Conservation (phyloP, 805 yeast genomes). For the Lipomyces yamanashiensis region DNA sequence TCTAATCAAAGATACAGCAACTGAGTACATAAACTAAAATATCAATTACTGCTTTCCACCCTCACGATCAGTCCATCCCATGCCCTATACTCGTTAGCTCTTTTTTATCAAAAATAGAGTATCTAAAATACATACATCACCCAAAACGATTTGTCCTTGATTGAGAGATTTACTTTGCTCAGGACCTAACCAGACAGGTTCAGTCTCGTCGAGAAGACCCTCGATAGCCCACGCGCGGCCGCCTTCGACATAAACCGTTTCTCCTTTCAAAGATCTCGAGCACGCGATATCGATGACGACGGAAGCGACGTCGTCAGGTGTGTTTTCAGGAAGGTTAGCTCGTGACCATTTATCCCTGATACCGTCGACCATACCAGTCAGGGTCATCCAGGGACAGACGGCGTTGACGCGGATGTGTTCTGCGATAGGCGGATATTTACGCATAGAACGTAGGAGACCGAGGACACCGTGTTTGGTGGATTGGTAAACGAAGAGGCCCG, state of each 20-base stretch:
- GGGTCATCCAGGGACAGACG: conserved; percentile 30
- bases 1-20: too few relatives aligned
- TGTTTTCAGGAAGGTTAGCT: conserved; percentile 20
- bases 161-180: conserved; percentile 12
- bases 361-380: conserved; percentile 30
- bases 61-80: conserved; percentile 22
- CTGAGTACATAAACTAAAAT: too few relatives aligned
- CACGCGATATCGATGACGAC: conserved; percentile 18
- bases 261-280: conserved; percentile 18
- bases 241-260: conserved; percentile 21
- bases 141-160: conserved; percentile 19
- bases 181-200: conserved; percentile 24
- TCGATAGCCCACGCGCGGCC: conserved; percentile 26
- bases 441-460: conserved; percentile 24
- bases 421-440: conserved; percentile 24
- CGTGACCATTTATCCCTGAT: conserved; percentile 18
- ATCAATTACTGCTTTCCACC: conserved; percentile 17
- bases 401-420: conserved; percentile 23
- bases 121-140: conserved; percentile 13
- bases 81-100: conserved; percentile 8
- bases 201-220: conserved; percentile 14
- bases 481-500: conserved; percentile 26
- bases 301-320: conserved; percentile 24
- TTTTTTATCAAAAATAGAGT: neutral
- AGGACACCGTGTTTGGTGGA: conserved; percentile 28